phyloP scores from a whole-genome alignment of 345 rosid genomes.

The Aegle marmelos region DNA sequence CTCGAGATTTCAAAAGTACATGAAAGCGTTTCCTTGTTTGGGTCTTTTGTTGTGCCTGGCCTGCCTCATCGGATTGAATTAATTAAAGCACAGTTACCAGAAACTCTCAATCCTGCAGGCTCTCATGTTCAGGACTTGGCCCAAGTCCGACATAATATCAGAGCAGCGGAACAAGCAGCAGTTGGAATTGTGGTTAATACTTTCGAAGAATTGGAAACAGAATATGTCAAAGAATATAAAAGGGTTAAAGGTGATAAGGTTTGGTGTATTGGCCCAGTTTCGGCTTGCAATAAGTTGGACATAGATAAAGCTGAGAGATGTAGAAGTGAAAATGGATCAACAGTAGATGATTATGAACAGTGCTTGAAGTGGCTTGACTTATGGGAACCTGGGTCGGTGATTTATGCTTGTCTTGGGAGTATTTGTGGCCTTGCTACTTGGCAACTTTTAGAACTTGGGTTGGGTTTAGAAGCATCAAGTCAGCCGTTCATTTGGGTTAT shows the following conservation, averaged over 20 bases:
- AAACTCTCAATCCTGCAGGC: conserved; percentile 17
- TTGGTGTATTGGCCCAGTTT: conserved; percentile 58
- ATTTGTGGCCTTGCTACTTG: too few relatives aligned
- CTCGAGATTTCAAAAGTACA: conserved; percentile 24
- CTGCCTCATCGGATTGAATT: conserved; percentile 28
- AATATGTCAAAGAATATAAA: conserved; percentile 14
- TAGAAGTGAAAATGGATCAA: conserved; percentile 33
- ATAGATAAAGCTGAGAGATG: conserved; percentile 29
- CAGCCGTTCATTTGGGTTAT: too few relatives aligned
- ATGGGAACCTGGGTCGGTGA: too few relatives aligned
- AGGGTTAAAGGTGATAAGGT: conserved; percentile 20
- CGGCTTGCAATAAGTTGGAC: conserved; percentile 20
- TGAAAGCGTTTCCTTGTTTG: conserved; percentile 20
- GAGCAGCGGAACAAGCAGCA: conserved; percentile 25
- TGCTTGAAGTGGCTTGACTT: too few relatives aligned
- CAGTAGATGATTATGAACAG: conserved; percentile 15
- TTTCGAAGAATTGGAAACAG: conserved; percentile 37
- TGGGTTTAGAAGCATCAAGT: too few relatives aligned
- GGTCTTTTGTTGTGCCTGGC: conserved; percentile 37
- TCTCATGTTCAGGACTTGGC: conserved; percentile 1
- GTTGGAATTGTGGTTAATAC: conserved; percentile 35
- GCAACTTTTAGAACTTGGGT: too few relatives aligned
- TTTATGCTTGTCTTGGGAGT: too few relatives aligned
- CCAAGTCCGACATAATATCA: conserved; percentile 27
- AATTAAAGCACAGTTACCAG: conserved; percentile 35